Percentiles rank a stretch among this genome's conserved stretches.
phyloP scores from a whole-genome alignment of 1,139 yeast genomes.

The Wickerhamomyces sp. region DNA sequence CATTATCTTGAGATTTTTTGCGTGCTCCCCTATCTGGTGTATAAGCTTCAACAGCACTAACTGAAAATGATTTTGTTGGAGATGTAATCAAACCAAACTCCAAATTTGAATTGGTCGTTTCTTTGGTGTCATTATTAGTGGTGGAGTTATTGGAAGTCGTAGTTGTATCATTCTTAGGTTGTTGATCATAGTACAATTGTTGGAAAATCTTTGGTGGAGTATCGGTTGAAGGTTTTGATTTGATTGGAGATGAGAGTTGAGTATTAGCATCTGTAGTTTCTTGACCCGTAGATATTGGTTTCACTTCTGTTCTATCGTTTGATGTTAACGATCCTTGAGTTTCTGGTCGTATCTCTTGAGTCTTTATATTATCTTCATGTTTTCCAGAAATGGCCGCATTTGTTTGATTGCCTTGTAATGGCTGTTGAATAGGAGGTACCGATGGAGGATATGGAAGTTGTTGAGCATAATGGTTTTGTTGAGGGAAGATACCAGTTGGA shows the following conservation, averaged over 20 bases:
- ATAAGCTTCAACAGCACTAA: constrained; percentile 69
- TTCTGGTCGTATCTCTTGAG: constrained; percentile 13
- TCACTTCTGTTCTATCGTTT: constrained; percentile 15
- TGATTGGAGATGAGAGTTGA: constrained; percentile 29
- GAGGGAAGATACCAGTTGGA: constrained; percentile 9
- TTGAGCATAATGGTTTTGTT: constrained; percentile 6
- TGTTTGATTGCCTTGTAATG: constrained; percentile 1
- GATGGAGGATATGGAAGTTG: constrained; percentile 12
- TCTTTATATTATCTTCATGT: neutral
- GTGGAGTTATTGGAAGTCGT: constrained; percentile 14
- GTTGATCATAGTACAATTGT: constrained; percentile 8
- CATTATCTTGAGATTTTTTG: constrained; percentile 14
- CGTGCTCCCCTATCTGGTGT: constrained; percentile 72
- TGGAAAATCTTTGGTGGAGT: constrained; percentile 11
- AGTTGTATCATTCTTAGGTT: constrained; percentile 5
- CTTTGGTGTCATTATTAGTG: constrained; percentile 5
- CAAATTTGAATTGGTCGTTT: constrained; percentile 1
- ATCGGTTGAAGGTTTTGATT: constrained; percentile 21
- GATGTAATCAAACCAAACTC: constrained; percentile 20
- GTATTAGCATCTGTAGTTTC: constrained; percentile 13
- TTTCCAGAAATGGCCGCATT: constrained; percentile 9
- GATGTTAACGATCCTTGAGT: constrained; percentile 18
- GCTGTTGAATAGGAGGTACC: constrained; percentile 5
- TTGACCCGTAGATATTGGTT: constrained; percentile 6
- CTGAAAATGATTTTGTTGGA: constrained; percentile 43